A percentile compares a stretch with the other conserved stretches of the same genome.
These are phyloP conservation scores for Millerozyma acaciae DNA, from an alignment of 805 yeast genomes.

Conservation along the genomic window DNA sequence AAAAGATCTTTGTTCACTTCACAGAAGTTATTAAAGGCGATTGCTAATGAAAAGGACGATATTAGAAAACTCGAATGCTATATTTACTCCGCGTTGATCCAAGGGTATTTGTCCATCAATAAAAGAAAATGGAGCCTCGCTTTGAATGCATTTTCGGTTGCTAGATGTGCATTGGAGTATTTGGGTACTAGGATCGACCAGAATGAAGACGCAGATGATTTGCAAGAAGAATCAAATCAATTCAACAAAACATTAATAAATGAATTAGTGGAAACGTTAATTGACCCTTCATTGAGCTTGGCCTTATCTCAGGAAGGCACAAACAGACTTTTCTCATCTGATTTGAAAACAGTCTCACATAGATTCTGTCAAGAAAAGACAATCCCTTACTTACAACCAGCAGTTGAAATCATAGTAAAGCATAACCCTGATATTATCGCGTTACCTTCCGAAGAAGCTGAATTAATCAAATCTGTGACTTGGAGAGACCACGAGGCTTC, in stretches of 20 bases:
- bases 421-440: conserved; percentile 37
- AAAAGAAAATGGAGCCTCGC: conserved; percentile 56
- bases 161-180: conserved; percentile 58
- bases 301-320: conserved; percentile 43
- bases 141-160: conserved; percentile 50
- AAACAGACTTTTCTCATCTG: conserved; percentile 30
- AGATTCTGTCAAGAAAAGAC: conserved; percentile 31
- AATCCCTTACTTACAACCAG: conserved; percentile 35
- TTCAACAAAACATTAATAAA: conserved; percentile 39
- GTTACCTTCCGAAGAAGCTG: conserved; percentile 21
- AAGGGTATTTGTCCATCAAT: conserved; percentile 49
- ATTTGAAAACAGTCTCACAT: conserved; percentile 48
- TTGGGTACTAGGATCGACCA: conserved; percentile 22
- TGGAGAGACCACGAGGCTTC: conserved; percentile 58
- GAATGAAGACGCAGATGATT: conserved; percentile 4
- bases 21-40: conserved; percentile 39
- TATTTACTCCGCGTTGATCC: conserved; percentile 43
- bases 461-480: conserved; percentile 31
- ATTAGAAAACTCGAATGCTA: conserved; percentile 26
- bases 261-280: conserved; percentile 53
- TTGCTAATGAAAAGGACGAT: conserved; percentile 35
- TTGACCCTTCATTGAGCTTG: conserved; percentile 65
- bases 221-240: conserved; percentile 16
- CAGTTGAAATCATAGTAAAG: conserved; percentile 36
- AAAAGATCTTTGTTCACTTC: conserved; percentile 55